phyloP scores from a whole-genome alignment of 148 eudicot species.

The Rhododendron ovatum region DNA sequence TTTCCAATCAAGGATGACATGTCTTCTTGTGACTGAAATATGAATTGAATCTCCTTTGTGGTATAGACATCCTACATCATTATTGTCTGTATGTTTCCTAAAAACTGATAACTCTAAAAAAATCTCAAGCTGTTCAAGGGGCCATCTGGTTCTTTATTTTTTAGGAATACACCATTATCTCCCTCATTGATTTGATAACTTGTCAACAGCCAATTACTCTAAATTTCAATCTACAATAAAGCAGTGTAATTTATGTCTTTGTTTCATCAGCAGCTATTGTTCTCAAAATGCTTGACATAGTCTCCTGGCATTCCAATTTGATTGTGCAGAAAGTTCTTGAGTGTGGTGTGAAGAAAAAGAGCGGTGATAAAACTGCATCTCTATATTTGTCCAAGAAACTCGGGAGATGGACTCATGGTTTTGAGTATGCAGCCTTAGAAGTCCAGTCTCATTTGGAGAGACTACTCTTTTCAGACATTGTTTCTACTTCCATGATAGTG shows the following conservation, averaged over 20 bases:
- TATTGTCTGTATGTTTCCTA: background rate
- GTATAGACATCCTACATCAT: background rate
- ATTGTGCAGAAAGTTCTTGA: slow-evolving; percentile 74
- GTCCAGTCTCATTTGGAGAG: slow-evolving; percentile 77
- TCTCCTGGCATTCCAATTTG: background rate
- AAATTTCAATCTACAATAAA: background rate
- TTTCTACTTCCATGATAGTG: slow-evolving; percentile 64
- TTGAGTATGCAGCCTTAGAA: slow-evolving; percentile 86
- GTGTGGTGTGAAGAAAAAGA: slow-evolving; percentile 65
- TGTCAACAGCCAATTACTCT: background rate
- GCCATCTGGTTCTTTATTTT: background rate
- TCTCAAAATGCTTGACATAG: slow-evolving; percentile 8
- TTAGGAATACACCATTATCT: background rate
- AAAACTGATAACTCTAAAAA: background rate
- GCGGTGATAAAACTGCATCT: slow-evolving; percentile 56
- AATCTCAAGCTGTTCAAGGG: background rate
- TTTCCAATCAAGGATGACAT: background rate
- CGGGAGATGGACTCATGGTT: slow-evolving; percentile 52
- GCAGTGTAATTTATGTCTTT: background rate
- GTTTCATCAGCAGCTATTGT: background rate
- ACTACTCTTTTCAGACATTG: slow-evolving; percentile 59
- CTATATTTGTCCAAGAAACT: slow-evolving; percentile 67
- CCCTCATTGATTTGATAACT: too few species aligned
- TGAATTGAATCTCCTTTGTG: slow-evolving; percentile 1
- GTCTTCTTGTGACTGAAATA: background rate